These are phyloP conservation scores for Blastocystis sp. DNA, from an alignment of 352 stramenopile species.

Conservation along the genomic window DNA sequence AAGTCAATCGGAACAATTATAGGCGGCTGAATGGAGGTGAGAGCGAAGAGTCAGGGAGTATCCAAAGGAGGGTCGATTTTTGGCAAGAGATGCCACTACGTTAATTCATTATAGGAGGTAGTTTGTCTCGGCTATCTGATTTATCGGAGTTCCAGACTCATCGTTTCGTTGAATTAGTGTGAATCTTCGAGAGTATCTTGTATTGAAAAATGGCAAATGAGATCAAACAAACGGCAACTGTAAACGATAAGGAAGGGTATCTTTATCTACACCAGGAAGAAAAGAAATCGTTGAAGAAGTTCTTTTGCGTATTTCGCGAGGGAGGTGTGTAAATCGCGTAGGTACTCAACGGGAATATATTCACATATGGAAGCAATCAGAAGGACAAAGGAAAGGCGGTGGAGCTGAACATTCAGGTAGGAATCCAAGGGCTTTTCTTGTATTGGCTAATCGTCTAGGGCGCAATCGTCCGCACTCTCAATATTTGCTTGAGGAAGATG, in stretches of 20 bases:
- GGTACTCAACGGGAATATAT: conserved; percentile 57
- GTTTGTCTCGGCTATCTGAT: neutral
- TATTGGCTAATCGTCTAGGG: conserved; percentile 28
- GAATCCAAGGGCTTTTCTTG: neutral
- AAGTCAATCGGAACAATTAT: too few species aligned
- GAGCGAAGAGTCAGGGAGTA: too few species aligned
- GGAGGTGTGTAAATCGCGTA: neutral
- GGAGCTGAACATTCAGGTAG: conserved; percentile 68
- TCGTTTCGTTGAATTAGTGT: neutral
- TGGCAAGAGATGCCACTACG: neutral
- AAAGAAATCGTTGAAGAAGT: conserved; percentile 70
- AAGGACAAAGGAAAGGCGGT: conserved; percentile 65
- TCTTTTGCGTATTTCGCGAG: conserved; percentile 64
- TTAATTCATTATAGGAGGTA: neutral
- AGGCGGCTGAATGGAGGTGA: too few species aligned
- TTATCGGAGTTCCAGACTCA: neutral
- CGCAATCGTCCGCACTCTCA: conserved; percentile 55
- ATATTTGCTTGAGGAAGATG: conserved; percentile 66
- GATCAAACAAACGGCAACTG: conserved; percentile 11
- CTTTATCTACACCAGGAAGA: conserved; percentile 69
- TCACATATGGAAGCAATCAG: conserved; percentile 69
- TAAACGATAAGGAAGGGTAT: conserved; percentile 69
- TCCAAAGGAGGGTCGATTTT: neutral
- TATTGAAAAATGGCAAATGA: conserved; percentile 58
- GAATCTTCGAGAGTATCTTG: neutral